Conservation (phyloP, 2,329 filamentous ascomycete genomes). For the Furcasterigmium furcatum region DNA sequence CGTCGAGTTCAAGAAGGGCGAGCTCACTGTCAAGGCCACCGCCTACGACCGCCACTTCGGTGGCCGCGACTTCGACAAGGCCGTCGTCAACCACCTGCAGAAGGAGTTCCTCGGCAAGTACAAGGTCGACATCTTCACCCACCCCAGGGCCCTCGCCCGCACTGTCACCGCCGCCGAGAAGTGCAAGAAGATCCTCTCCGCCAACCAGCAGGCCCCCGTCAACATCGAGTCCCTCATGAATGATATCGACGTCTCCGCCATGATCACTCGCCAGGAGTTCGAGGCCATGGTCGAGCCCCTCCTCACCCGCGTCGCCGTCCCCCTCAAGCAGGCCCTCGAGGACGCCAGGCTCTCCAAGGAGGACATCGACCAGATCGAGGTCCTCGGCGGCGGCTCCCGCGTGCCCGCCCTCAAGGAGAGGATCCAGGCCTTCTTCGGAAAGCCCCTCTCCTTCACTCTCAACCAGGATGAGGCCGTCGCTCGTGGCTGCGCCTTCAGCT, state of each 20-base stretch:
- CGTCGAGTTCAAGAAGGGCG: constrained; percentile 95
- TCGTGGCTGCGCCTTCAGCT: constrained; percentile 94
- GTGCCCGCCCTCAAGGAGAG: constrained; percentile 88
- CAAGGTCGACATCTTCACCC: constrained; percentile 91
- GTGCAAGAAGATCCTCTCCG: constrained; percentile 96
- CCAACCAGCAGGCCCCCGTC: constrained; percentile 86
- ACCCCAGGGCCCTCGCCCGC: constrained; percentile 85
- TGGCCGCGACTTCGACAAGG: constrained; percentile 95
- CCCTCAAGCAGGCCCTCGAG: constrained; percentile 88
- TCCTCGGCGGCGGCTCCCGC: constrained; percentile 93
- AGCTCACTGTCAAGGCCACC: constrained; percentile 89
- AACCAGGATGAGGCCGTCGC: constrained; percentile 98
- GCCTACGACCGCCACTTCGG: constrained; percentile 95
- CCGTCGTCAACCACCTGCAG: constrained; percentile 89
- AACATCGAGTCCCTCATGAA: constrained; percentile 99
- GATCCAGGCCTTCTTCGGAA: constrained; percentile 89
- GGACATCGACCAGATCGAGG: constrained; percentile 90
- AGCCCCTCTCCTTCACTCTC: constrained; percentile 88
- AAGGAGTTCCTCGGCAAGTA: constrained; percentile 97
- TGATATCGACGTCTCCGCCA: constrained; percentile 83
- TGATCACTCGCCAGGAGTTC: constrained; percentile 92
- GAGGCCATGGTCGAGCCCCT: constrained; percentile 88
- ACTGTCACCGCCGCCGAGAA: constrained; percentile 90
- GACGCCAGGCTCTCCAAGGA: constrained; percentile 88
- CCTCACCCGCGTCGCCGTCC: constrained; percentile 66